Conservation (phyloP, 345 rosid genomes). For the Toxicodendron radicans region DNA sequence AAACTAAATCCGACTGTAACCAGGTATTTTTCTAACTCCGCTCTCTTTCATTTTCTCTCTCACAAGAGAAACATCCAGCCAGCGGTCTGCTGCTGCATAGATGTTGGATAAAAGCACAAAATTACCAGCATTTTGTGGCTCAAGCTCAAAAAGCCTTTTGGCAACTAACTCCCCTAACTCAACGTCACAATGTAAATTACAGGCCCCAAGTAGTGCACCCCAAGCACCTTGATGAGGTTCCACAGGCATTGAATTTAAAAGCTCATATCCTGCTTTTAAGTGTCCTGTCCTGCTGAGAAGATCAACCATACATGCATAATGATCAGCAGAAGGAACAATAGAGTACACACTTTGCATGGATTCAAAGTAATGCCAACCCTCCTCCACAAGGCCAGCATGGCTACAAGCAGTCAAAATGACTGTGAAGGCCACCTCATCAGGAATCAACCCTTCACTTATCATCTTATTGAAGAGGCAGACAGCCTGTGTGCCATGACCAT, state of each 20-base stretch:
- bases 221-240: conserved; percentile 62
- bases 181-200: conserved; percentile 48
- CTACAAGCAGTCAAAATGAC: conserved; percentile 63
- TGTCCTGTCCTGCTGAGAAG: conserved; percentile 64
- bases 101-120: conserved; percentile 73
- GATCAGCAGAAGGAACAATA: conserved; percentile 55
- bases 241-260: conserved; percentile 53
- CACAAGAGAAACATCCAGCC: conserved; percentile 57
- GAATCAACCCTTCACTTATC: conserved; percentile 60
- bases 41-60: conserved; percentile 63
- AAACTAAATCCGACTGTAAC: conserved; percentile 47
- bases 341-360: conserved; percentile 46
- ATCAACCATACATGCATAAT: conserved; percentile 68
- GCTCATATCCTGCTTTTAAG: conserved; percentile 52
- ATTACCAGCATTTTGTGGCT: conserved; percentile 56
- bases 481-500: conserved; percentile 50
- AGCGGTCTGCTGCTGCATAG: conserved; percentile 62
- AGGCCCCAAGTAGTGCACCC: conserved; percentile 73
- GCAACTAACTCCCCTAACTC: conserved; percentile 62
- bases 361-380: conserved; percentile 55
- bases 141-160: conserved; percentile 49
- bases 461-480: conserved; percentile 52
- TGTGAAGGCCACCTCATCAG: conserved; percentile 71
- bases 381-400: conserved; percentile 54
- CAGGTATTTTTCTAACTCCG: conserved; percentile 57